These are phyloP conservation scores for Xylaria bambusicola DNA, from an alignment of 495 filamentous ascomycete genomes.

Conservation along the genomic window DNA sequence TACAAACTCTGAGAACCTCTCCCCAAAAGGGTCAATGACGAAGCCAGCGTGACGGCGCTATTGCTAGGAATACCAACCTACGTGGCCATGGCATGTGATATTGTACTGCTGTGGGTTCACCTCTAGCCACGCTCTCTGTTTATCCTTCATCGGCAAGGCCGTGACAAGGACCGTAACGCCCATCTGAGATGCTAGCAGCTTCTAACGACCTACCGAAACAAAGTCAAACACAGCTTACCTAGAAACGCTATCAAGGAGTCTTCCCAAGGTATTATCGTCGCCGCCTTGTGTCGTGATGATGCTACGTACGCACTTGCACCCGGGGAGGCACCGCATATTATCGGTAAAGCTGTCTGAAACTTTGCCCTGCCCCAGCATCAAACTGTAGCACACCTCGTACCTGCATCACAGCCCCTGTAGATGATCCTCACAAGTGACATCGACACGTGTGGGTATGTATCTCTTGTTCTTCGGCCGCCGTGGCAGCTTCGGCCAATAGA, in stretches of 20 bases:
- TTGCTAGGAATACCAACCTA: background rate
- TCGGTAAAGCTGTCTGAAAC: slow-evolving; percentile 3
- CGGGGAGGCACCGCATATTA: background rate
- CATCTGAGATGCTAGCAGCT: no score
- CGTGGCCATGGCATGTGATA: no score
- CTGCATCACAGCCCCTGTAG: slow-evolving; percentile 15
- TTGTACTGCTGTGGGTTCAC: no score
- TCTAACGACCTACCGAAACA: no score
- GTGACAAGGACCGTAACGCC: no score
- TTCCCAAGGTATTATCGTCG: no score
- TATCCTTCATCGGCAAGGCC: no score
- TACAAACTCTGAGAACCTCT: background rate
- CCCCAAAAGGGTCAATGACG: background rate
- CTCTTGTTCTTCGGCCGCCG: background rate
- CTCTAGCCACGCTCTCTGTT: no score
- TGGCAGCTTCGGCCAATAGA: background rate
- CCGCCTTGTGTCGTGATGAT: no score
- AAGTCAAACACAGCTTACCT: no score
- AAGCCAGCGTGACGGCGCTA: background rate
- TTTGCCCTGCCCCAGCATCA: background rate
- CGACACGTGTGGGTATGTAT: background rate
- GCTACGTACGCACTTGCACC: no score
- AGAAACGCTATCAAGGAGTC: no score
- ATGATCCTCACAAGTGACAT: slow-evolving; percentile 14
- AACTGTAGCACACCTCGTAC: slow-evolving; percentile 10